Evolutionary conservation across 78 protist genomes (phyloP), one percentile per base, ranked within the genome.

Genomic region (Goniomonas avonlea): DNA sequence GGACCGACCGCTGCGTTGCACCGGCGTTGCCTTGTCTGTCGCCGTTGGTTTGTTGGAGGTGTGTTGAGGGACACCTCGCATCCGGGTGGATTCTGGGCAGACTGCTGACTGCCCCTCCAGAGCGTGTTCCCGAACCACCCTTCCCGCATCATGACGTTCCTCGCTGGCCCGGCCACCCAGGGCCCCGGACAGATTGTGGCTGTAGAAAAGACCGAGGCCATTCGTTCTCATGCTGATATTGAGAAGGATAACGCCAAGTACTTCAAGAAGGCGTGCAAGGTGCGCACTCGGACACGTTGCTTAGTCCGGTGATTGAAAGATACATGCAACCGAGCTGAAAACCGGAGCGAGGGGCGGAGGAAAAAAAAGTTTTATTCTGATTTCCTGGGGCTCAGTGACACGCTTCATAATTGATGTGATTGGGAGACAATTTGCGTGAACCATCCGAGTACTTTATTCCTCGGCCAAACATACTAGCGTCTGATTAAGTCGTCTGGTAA

Each of bases 11-110:
- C 60, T 74, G 39, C 80, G 97, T 39, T 38, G 90, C 35, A 91
- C 97, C 3, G 99, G 99, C 68, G 86, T 76, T 34, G 99, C 98
- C 25, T 83, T 95, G 29, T 66, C 91, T 11, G 88, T 91, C 15
- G 99, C 99, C 39, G 81, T 79, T 27, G 81, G 92, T 48, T 85
- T 93, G 17, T 37, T 88, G 18, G 90, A 86, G 60, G 68, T 21
- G 58, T 48, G 58, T 5, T n/a, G n/a, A n/a, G n/a, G n/a, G n/a
- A n/a, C n/a, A n/a, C n/a, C n/a, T n/a, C n/a, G n/a, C n/a, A n/a
- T n/a, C n/a, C n/a, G n/a, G n/a, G n/a, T n/a, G n/a, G n/a, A n/a
- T n/a, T n/a, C n/a, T n/a, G n/a, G n/a, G n/a, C n/a, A n/a, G n/a
- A n/a, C n/a, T n/a, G n/a, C n/a, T n/a, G 5, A 23, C 32, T 38